Evolutionary conservation across 2,329 filamentous ascomycete species (phyloP).

Genomic region (Cylindrodendrum hubeiense): DNA sequence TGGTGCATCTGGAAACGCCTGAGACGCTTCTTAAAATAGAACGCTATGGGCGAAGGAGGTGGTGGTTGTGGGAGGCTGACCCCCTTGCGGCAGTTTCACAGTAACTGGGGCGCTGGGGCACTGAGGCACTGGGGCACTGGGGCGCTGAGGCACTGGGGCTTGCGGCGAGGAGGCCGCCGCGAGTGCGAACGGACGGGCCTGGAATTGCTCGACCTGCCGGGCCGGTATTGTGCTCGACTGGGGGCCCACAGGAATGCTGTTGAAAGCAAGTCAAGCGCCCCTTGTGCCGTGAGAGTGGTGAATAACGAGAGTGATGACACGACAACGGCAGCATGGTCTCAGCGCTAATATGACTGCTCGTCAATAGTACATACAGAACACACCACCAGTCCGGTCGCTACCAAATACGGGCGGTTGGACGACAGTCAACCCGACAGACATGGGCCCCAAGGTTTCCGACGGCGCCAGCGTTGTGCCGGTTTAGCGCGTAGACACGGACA

Average conservation of each 20-base stretch:
- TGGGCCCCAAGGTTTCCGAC: conserved; percentile 33
- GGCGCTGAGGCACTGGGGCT: too few species aligned
- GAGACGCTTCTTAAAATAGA: conserved; percentile 44
- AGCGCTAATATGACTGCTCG: conserved; percentile 1
- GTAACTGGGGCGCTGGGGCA: too few species aligned
- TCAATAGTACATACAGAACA: not conserved
- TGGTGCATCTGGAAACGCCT: conserved; percentile 41
- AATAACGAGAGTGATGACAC: conserved; percentile 28
- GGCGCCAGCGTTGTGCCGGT: conserved; percentile 32
- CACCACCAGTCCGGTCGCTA: not conserved
- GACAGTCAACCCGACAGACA: not conserved
- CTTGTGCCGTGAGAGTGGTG: conserved; percentile 4
- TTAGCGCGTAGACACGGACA: conserved; percentile 36
- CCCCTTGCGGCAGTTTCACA: conserved; percentile 40
- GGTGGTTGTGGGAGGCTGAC: not conserved
- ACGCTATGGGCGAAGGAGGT: not conserved
- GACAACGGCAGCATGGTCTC: conserved; percentile 16
- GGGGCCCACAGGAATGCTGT: conserved; percentile 10
- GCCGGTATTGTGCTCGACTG: not conserved
- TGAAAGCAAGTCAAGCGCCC: conserved; percentile 6
- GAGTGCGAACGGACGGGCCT: not conserved
- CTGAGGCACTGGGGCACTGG: too few species aligned
- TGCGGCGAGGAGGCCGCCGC: conserved; percentile 3
- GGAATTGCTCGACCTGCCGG: conserved; percentile 3
- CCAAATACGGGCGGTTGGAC: not conserved